phyloP scores from a whole-genome alignment of 345 rosid genomes.

The Microcos paniculata region DNA sequence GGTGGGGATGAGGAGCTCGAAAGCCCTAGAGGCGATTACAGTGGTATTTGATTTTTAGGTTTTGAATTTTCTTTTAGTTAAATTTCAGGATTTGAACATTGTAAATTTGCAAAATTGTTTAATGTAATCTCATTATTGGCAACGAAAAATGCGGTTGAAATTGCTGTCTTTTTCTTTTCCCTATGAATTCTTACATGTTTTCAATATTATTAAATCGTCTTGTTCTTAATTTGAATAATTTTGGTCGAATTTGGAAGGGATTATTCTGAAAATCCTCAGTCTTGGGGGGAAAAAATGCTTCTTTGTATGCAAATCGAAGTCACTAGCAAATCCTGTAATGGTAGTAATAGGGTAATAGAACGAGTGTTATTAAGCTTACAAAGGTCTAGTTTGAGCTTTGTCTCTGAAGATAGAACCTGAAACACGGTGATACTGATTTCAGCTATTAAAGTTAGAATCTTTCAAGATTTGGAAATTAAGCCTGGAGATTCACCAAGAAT shows the following conservation, averaged over 20 bases:
- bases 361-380: too few relatives aligned
- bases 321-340: neutral
- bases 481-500: too few relatives aligned
- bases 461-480: too few relatives aligned
- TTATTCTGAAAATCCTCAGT: neutral
- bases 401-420: too few relatives aligned
- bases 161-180: neutral
- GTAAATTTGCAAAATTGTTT: neutral
- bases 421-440: too few relatives aligned
- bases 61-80: neutral
- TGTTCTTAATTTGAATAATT: neutral
- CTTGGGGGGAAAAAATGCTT: neutral
- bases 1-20: conserved; percentile 32
- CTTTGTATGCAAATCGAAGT: neutral
- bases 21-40: conserved; percentile 41
- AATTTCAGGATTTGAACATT: neutral
- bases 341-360: too few relatives aligned
- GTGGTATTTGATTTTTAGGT: conserved; percentile 30
- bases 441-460: too few relatives aligned
- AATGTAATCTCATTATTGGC: neutral
- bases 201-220: neutral
- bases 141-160: neutral
- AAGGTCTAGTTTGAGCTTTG: too few relatives aligned
- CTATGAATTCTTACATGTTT: neutral
- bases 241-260: neutral